A percentile compares a stretch with the other conserved stretches of the same genome.
These are phyloP conservation scores for Fusarium palustre DNA, from an alignment of 2,329 filamentous ascomycete genomes.

Conservation along the genomic window DNA sequence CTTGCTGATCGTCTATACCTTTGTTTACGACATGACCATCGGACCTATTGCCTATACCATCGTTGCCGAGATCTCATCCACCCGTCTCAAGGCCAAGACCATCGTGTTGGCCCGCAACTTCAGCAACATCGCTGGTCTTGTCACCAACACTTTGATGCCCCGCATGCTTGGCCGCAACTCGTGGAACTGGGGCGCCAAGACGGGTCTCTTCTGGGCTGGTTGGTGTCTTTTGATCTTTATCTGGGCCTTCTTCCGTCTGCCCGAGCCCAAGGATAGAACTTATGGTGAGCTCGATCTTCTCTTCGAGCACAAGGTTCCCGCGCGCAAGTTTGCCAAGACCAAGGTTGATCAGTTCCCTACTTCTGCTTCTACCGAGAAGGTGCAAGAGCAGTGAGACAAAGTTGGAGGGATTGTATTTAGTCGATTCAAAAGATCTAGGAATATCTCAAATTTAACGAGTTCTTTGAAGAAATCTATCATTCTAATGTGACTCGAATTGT, in stretches of 20 bases:
- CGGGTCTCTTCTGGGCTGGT: conserved; percentile 59
- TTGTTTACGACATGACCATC: conserved; percentile 55
- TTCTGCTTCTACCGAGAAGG: conserved; percentile 9
- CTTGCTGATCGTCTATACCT: conserved; percentile 58
- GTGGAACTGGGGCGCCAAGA: conserved; percentile 62
- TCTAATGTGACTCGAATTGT: accelerated
- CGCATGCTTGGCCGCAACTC: conserved; percentile 59
- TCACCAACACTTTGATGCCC: conserved; percentile 59
- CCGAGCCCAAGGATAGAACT: conserved; percentile 65
- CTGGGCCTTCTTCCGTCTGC: conserved; percentile 66
- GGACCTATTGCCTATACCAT: conserved; percentile 81
- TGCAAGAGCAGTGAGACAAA: neutral
- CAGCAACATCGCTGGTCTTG: conserved; percentile 62
- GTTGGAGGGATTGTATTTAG: neutral
- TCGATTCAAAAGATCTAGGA: neutral
- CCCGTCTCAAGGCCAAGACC: conserved; percentile 59
- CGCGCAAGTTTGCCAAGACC: conserved; percentile 55
- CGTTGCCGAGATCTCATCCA: conserved; percentile 67
- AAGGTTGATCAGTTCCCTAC: conserved; percentile 42
- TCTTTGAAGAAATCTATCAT: neutral
- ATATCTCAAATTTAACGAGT: neutral
- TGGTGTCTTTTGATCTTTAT: conserved; percentile 58
- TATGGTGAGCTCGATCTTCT: conserved; percentile 68
- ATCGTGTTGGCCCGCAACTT: conserved; percentile 58
- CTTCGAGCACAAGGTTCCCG: conserved; percentile 60